Evolutionary conservation across 1,139 yeast species (phyloP), one percentile per base, ranked within the genome.

Genomic region (Kodamaea sp.): DNA sequence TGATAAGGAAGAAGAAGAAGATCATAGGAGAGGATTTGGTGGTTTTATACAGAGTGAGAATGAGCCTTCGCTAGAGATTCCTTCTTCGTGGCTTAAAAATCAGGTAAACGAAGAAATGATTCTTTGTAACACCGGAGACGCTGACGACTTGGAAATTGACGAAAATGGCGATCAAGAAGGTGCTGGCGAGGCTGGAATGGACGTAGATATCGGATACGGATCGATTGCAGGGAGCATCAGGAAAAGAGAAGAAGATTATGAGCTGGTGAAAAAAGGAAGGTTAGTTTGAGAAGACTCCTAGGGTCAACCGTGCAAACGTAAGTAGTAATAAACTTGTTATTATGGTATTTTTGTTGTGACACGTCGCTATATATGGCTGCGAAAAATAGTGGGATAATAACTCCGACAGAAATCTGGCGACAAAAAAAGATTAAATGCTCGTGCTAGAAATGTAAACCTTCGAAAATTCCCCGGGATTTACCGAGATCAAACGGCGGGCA

Each of bases 131-230:
- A 34, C 44, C 1, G 75, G 75, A 9, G 53, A 60, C 39, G 75
- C 72, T 5, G 75, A 69, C 47, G 75, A 65, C 46, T 52, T 65
- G 29, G 66, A 50, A 26, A 49, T 48, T 5, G 58, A 47, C 8
- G 47, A 47, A 5, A 15, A 15, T 15, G 20, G 20, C 4, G 46
- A 37, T 2, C 46, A 43, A 1, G 52, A 45, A 3, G 55, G 48
- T 6, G 47, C 44, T 2, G 37, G 29, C 29, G 47, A 48, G 4
- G 75, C 75, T 1, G 75, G 73, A 2, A 70, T 71, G 76, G 51
- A 63, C 39, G 73, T 71, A 22, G 71, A 69, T 38, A 58, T 71
- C n/a, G 74, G 72, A 15, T 63, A 52, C 42, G 67, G 64, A 7
- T 58, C 67, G 4, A 52, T 65, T 4, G 67, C 68, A 2, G 76